These are phyloP conservation scores for Novakomyces olei DNA, from an alignment of 805 yeast genomes.

Conservation along the genomic window DNA sequence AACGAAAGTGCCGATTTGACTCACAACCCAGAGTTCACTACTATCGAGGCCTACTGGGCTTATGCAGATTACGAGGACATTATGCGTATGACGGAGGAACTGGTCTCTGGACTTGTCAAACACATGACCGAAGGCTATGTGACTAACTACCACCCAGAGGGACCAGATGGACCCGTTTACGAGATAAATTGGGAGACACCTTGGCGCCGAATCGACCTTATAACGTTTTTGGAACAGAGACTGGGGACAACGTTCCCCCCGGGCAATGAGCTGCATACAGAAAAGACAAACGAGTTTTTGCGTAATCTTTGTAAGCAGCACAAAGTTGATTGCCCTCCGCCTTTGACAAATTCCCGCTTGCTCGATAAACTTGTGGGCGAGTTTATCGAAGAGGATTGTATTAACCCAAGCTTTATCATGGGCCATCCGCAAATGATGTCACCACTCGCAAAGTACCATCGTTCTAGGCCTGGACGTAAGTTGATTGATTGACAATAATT, in stretches of 20 bases:
- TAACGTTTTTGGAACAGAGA: conserved; percentile 76
- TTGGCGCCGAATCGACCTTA: conserved; percentile 97
- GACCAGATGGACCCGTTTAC: conserved; percentile 54
- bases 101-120: conserved; percentile 95
- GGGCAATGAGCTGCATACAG: conserved; percentile 85
- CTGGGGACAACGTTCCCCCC: conserved; percentile 81
- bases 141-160: conserved; percentile 78
- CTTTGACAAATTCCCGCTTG: conserved; percentile 91
- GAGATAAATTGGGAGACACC: conserved; percentile 83
- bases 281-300: conserved; percentile 78
- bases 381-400: conserved; percentile 65
- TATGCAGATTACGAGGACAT: conserved; percentile 91
- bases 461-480: conserved; percentile 77
- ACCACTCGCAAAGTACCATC: conserved; percentile 89
- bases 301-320: conserved; percentile 53
- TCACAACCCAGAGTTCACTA: conserved; percentile 96
- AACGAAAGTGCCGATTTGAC: conserved; percentile 97
- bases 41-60: conserved; percentile 96
- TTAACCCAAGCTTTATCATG: conserved; percentile 91
- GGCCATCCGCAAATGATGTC: conserved; percentile 99
- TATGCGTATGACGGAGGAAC: conserved; percentile 71
- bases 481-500: too few species aligned
- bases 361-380: conserved; percentile 95
- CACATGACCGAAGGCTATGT: conserved; percentile 76
- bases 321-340: conserved; percentile 64